Evolutionary conservation across 2,329 filamentous ascomycete genomes (phyloP), one percentile per base, ranked within the genome.

Genomic region (Colletotrichum sp.): DNA sequence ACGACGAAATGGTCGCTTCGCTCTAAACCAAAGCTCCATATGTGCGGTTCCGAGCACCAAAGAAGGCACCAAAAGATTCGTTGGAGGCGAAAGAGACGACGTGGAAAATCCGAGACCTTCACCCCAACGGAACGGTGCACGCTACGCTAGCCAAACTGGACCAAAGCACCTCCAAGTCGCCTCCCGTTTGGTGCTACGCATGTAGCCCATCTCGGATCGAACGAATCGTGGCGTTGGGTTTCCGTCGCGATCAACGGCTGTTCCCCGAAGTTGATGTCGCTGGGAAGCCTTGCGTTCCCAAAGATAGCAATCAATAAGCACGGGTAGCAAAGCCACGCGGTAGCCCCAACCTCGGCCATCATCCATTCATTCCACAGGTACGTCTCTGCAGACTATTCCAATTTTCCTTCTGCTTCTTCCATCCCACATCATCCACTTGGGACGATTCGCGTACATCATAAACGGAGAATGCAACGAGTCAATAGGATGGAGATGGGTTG

Each of bases 401-500:
- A 44, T 34, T 26, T 39, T 64, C 39, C 18, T 52, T 15, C 44
- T 24, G 44, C 44, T 21, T 52, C 44, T 24, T 18, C 28, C 65
- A 68, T 55, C 65, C 65, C 65, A 68, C 65, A 68, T 26, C 30
- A 68, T 68, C 65, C 65, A 68, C 65, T 68, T 68, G 65, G 21
- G 65, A 59, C 24, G 65, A 68, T 59, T 68, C 30, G 26, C 21
- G 49, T 57, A 9, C 67, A 21, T 60, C 67, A 69, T 30, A 26
- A 69, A 16, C 67, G 55, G 67, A 39, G 67, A 60, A 69, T 34
- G 67, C 28, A 64, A 28, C 24, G 65, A 68, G 65, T 68, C 30
- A 68, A 68, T 68, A 68, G 65, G 28, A 57, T 59, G 65, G 65
- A 59, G 49, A 16, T n/a, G n/a, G 32, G 62, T 36, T 26, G 34